Evolutionary conservation across 345 rosid species (phyloP).

Genomic region (Eucalyptus erythrocorys): DNA sequence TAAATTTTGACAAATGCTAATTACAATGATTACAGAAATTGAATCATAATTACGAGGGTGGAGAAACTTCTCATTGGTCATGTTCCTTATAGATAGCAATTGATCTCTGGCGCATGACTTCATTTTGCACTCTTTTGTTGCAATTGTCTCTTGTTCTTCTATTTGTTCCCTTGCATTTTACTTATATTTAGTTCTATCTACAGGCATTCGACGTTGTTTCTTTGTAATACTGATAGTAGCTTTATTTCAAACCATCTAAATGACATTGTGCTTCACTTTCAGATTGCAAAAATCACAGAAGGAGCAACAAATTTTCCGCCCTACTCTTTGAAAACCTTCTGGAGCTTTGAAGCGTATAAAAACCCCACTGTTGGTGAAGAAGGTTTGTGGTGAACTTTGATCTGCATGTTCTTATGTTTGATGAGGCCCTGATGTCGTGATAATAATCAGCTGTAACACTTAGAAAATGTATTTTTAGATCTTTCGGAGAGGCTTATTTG

Average conservation of each 20-base stretch:
- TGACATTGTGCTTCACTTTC: neutral
- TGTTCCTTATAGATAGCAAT: neutral
- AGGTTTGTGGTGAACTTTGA: constrained; percentile 65
- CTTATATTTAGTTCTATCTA: neutral
- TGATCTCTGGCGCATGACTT: neutral
- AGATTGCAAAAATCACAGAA: constrained; percentile 94
- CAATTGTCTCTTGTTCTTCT: neutral
- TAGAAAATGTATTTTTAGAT: neutral
- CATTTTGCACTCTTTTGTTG: neutral
- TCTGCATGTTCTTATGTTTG: neutral
- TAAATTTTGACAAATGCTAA: neutral
- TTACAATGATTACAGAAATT: neutral
- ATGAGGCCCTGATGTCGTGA: neutral
- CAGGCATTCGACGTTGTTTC: neutral
- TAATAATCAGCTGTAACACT: neutral
- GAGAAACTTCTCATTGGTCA: neutral
- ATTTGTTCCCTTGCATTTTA: neutral
- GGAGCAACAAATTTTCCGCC: constrained; percentile 77
- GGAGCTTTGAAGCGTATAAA: constrained; percentile 73
- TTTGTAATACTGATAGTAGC: neutral
- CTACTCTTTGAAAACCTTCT: constrained; percentile 75
- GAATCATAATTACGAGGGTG: neutral
- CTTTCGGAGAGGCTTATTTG: neutral
- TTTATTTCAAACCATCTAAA: neutral
- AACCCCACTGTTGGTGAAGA: constrained; percentile 83